Percentiles rank a stretch among this genome's conserved stretches.
Conservation (phyloP, 2,329 filamentous ascomycete genomes). For the Ascochyta pisi region DNA sequence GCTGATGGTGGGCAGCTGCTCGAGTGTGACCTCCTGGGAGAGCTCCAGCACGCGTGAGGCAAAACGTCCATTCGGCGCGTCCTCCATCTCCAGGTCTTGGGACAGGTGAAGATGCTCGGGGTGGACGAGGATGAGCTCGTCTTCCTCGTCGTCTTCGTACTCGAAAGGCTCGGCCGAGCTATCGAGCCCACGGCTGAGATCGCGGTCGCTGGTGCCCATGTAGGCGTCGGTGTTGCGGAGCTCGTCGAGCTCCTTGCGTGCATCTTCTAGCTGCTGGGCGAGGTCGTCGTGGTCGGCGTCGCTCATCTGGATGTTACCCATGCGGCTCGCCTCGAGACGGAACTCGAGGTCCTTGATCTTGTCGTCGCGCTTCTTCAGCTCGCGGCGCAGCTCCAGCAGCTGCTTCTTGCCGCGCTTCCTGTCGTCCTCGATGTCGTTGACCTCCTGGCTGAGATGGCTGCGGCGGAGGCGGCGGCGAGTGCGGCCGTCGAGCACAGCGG, state of each 20-base stretch:
- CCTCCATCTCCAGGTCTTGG: slow-evolving; percentile 38
- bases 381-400: slow-evolving; percentile 45
- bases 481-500: slow-evolving; percentile 41
- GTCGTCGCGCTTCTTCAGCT: slow-evolving; percentile 48
- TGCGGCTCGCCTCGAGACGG: slow-evolving; percentile 44
- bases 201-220: slow-evolving; percentile 32
- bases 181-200: slow-evolving; percentile 29
- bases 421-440: slow-evolving; percentile 49
- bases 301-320: slow-evolving; percentile 49
- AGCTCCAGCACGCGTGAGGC: slow-evolving; percentile 37
- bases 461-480: slow-evolving; percentile 50
- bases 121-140: slow-evolving; percentile 40
- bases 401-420: slow-evolving; percentile 48
- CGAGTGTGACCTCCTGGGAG: slow-evolving; percentile 39
- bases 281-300: slow-evolving; percentile 45
- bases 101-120: slow-evolving; percentile 43
- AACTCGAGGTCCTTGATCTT: slow-evolving; percentile 48
- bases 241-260: slow-evolving; percentile 45
- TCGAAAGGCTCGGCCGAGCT: slow-evolving; percentile 28
- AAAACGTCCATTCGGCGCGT: slow-evolving; percentile 37
- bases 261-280: slow-evolving; percentile 44
- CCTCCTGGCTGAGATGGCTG: slow-evolving; percentile 51
- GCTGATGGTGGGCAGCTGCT: slow-evolving; percentile 32
- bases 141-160: slow-evolving; percentile 39
- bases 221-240: slow-evolving; percentile 43